Percentiles rank a stretch among this genome's conserved stretches.
These are phyloP conservation scores for Puccinia horiana DNA, from an alignment of 1,284 basidiomycete species.

Conservation along the genomic window DNA sequence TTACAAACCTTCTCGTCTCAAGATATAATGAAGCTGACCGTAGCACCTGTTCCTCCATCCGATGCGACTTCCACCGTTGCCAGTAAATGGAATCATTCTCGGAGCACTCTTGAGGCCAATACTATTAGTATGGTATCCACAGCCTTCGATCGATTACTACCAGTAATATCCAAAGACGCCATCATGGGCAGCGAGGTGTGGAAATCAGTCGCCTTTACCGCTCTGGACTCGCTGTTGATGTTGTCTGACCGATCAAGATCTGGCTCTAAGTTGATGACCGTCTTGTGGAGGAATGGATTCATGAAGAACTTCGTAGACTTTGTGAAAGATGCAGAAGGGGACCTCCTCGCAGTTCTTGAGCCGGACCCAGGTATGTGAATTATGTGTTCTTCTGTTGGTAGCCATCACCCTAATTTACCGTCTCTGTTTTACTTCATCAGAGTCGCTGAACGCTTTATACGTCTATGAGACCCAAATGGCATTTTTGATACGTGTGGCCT, in stretches of 20 bases:
- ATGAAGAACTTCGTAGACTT: slow-evolving; percentile 79
- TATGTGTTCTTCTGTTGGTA: not conserved
- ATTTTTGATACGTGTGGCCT: slow-evolving; percentile 78
- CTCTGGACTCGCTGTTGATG: slow-evolving; percentile 72
- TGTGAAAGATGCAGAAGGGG: slow-evolving; percentile 77
- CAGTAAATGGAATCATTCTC: slow-evolving; percentile 21
- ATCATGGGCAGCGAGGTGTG: slow-evolving; percentile 93
- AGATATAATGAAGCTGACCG: slow-evolving; percentile 16
- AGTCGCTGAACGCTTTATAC: slow-evolving; percentile 82
- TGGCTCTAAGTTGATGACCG: slow-evolving; percentile 38
- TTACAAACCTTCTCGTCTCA: slow-evolving; percentile 12
- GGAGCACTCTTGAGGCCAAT: slow-evolving; percentile 43
- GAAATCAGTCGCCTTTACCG: slow-evolving; percentile 89
- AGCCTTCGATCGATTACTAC: slow-evolving; percentile 70
- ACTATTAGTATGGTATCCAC: slow-evolving; percentile 61
- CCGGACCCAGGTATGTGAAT: slow-evolving; percentile 72
- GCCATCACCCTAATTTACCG: not conserved
- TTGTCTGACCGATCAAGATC: slow-evolving; percentile 63
- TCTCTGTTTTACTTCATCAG: not conserved
- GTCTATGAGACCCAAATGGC: slow-evolving; percentile 94
- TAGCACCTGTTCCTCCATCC: slow-evolving; percentile 10
- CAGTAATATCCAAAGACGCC: slow-evolving; percentile 81
- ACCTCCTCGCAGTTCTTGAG: slow-evolving; percentile 77
- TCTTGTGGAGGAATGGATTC: slow-evolving; percentile 75
- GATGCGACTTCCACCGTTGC: slow-evolving; percentile 37